phyloP scores from a whole-genome alignment of 2,329 filamentous ascomycete species.

The Fusarium irregulare region DNA sequence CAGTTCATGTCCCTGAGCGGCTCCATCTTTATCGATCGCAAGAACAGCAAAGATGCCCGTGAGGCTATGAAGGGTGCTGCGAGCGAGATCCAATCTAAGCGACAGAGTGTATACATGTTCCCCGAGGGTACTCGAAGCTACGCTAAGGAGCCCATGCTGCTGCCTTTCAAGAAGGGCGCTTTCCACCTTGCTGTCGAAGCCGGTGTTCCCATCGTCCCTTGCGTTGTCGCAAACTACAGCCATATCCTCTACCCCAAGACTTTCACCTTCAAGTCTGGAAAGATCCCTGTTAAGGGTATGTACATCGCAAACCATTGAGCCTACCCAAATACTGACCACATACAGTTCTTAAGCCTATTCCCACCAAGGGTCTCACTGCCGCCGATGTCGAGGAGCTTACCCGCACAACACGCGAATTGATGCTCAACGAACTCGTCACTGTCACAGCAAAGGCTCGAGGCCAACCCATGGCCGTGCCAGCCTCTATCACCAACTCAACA shows the following conservation, averaged over 20 bases:
- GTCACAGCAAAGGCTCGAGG: conserved; percentile 65
- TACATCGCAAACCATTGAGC: conserved; percentile 1
- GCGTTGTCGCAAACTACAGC: conserved; percentile 84
- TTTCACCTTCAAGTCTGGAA: conserved; percentile 73
- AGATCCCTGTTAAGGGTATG: conserved; percentile 80
- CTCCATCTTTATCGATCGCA: conserved; percentile 94
- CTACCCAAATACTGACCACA: not conserved
- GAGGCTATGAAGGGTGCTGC: conserved; percentile 88
- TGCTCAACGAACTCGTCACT: conserved; percentile 74
- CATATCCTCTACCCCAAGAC: conserved; percentile 75
- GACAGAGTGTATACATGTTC: conserved; percentile 86
- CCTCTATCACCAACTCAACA: conserved; percentile 37
- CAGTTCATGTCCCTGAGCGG: conserved; percentile 94
- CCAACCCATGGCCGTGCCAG: conserved; percentile 49
- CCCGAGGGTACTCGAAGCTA: conserved; percentile 95
- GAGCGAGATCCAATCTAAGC: conserved; percentile 76
- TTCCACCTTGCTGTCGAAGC: conserved; percentile 97
- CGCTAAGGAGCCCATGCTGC: conserved; percentile 79
- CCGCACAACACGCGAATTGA: conserved; percentile 74
- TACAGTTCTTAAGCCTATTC: conserved; percentile 81
- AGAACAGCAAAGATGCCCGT: conserved; percentile 83
- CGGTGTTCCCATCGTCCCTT: conserved; percentile 89
- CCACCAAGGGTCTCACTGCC: conserved; percentile 76
- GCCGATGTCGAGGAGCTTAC: conserved; percentile 83
- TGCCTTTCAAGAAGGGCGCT: conserved; percentile 99